Conservation (phyloP, 2,329 filamentous ascomycete species). For the Penicillium griseofulvum region DNA sequence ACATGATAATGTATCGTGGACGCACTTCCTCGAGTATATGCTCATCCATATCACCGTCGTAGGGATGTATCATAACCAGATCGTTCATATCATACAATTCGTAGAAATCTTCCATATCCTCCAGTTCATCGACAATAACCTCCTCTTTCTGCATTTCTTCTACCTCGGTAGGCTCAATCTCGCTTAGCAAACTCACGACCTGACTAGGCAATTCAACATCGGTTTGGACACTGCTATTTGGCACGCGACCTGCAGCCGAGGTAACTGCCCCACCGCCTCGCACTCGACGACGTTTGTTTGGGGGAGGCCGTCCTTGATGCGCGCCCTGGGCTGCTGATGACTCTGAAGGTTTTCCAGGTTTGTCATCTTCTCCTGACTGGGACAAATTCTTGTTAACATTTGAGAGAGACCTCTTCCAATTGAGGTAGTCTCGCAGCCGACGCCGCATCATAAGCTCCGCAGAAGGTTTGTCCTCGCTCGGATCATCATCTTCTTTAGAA, state of each 20-base stretch:
- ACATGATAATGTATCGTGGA: constrained; percentile 96
- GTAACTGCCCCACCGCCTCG: constrained; percentile 71
- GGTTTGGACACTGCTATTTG: constrained; percentile 71
- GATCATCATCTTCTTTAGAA: constrained; percentile 49
- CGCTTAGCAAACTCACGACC: constrained; percentile 76
- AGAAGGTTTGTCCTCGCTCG: constrained; percentile 63
- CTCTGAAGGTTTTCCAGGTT: constrained; percentile 22
- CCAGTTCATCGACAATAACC: constrained; percentile 74
- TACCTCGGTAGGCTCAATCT: constrained; percentile 75
- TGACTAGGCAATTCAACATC: constrained; percentile 76
- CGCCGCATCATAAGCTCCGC: constrained; percentile 86
- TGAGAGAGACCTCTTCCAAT: constrained; percentile 87
- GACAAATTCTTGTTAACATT: constrained; percentile 65
- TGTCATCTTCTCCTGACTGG: constrained; percentile 23
- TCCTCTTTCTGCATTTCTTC: constrained; percentile 68
- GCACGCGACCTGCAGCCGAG: constrained; percentile 59
- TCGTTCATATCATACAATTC: constrained; percentile 89
- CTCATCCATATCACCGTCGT: constrained; percentile 93
- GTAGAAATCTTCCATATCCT: constrained; percentile 90
- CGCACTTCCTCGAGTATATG: constrained; percentile 92
- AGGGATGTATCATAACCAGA: constrained; percentile 84
- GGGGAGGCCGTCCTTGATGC: constrained; percentile 64
- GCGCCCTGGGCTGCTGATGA: constrained; percentile 19
- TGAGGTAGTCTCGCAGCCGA: constrained; percentile 79
- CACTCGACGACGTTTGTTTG: constrained; percentile 81